Evolutionary conservation across 345 rosid species (phyloP), one percentile per base, ranked within the genome.

Genomic region (Populus pruinosa): DNA sequence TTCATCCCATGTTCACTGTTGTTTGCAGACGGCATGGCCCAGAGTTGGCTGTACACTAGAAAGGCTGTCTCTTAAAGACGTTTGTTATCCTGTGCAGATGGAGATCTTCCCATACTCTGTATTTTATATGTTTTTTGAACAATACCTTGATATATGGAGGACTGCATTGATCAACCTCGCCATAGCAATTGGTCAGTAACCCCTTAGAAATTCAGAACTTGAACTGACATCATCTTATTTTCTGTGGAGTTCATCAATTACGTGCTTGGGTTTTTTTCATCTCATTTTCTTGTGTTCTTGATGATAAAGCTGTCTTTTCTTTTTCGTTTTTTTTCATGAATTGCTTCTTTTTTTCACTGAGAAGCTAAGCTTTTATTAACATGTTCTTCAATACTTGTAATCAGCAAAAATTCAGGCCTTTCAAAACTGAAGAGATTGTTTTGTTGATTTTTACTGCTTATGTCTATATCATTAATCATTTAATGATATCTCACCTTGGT

Each of bases 111-210:
- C 99, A 74, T 93, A 96, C 77, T 96, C 99, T 4, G 99, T 96
- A 31, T 96, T 96, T 79, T 96, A 96, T 78, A 96, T 96, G 96
- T 96, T 89, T 87, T 96, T 96, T 73, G 99, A 96, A 88, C 99
- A 96, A 83, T 96, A 96, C 83, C 98, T 96, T 79, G 89, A 92
- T 81, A 96, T 96, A 85, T 96, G 99, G 99, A 96, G 73, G 89
- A 93, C 93, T 21, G 98, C 99, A 67, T 75, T 96, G 85, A 88
- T 92, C 87, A 94, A 90, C 87, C 94, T 96, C 72, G 91, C 98
- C 36, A 92, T 96, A 77, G 99, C 99, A 38, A 86, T 96, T 66
- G 97, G 99, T 96, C 73, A 36, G 98, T 92, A 77, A 74, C 72
- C 66, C 66, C 72, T 69, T 33, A 62, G 13, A 82, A 68, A 43